These are phyloP conservation scores for Xylariaceae sp. DNA, from an alignment of 2,329 filamentous ascomycete genomes.

Conservation along the genomic window DNA sequence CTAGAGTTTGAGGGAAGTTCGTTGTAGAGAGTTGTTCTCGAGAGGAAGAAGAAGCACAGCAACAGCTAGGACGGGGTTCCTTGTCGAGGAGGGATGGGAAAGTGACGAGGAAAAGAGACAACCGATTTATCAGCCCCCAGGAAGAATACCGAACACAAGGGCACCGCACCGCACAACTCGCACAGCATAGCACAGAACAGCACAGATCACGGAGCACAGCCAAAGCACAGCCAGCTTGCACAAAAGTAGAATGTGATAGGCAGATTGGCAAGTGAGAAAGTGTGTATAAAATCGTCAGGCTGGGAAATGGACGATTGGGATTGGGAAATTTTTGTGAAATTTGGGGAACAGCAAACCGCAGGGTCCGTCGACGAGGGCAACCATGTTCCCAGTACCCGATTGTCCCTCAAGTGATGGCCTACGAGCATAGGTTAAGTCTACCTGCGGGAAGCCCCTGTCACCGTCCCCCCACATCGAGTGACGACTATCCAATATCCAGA, in stretches of 20 bases:
- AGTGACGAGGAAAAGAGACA: conserved; percentile 24
- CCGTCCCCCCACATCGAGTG: conserved; percentile 27
- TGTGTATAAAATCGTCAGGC: conserved; percentile 40
- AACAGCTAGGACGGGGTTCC: conserved; percentile 7
- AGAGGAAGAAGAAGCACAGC: conserved; percentile 17
- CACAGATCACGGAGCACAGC: conserved; percentile 23
- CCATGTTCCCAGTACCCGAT: conserved; percentile 25
- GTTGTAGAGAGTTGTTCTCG: conserved; percentile 19
- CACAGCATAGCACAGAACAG: conserved; percentile 23
- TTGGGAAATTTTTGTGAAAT: conserved; percentile 38
- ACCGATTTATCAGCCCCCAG: conserved; percentile 38
- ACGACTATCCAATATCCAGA: conserved; percentile 38
- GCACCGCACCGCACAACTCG: conserved; percentile 21
- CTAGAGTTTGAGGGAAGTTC: conserved; percentile 17
- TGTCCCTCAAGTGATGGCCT: background rate
- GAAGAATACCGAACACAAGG: conserved; percentile 26
- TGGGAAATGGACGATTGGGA: conserved; percentile 31
- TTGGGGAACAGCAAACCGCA: conserved; percentile 32
- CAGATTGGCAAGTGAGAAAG: conserved; percentile 28
- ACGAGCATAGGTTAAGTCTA: conserved; percentile 15
- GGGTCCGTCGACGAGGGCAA: conserved; percentile 27
- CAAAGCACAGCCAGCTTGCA: conserved; percentile 29
- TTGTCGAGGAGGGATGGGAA: conserved; percentile 30
- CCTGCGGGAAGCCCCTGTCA: conserved; percentile 19
- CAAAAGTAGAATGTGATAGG: conserved; percentile 41